Conservation (phyloP, 208 protist genomes). For the Trypanosoma melophagium region DNA sequence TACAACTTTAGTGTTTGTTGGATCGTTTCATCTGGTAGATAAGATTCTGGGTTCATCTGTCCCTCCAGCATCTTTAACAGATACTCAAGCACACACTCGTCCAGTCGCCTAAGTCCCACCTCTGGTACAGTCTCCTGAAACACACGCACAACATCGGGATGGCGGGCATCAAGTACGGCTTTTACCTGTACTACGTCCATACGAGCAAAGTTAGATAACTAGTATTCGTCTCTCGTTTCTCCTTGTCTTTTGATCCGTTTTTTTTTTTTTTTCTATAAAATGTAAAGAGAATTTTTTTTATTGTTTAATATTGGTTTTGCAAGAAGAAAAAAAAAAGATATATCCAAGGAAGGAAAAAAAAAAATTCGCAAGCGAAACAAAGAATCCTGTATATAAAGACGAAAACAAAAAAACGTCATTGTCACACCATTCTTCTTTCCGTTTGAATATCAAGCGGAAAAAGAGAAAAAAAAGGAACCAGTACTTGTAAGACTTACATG, state of each 20-base stretch:
- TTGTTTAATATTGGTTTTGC: neutral
- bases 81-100: constrained; percentile 82
- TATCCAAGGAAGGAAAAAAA: neutral
- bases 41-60: constrained; percentile 75
- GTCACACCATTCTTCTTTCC: too few relatives aligned
- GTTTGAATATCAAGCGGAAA: neutral
- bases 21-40: constrained; percentile 75
- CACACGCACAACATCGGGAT: constrained; percentile 49
- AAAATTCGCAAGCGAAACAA: constrained; percentile 13
- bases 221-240: neutral
- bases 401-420: too few relatives aligned
- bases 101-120: constrained; percentile 64
- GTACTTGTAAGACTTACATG: neutral
- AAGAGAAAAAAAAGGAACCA: constrained; percentile 5
- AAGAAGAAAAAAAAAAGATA: neutral
- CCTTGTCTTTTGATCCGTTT: neutral
- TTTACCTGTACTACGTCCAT: constrained; percentile 71
- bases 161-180: constrained; percentile 51
- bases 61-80: constrained; percentile 86
- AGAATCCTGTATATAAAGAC: too few relatives aligned
- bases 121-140: constrained; percentile 76
- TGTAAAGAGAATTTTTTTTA: neutral
- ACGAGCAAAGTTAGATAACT: neutral
- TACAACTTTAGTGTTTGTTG: constrained; percentile 71
- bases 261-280: constrained; percentile 12